Evolutionary conservation across 768 basidiomycete genomes (phyloP).

Genomic region (Suillus plorans): DNA sequence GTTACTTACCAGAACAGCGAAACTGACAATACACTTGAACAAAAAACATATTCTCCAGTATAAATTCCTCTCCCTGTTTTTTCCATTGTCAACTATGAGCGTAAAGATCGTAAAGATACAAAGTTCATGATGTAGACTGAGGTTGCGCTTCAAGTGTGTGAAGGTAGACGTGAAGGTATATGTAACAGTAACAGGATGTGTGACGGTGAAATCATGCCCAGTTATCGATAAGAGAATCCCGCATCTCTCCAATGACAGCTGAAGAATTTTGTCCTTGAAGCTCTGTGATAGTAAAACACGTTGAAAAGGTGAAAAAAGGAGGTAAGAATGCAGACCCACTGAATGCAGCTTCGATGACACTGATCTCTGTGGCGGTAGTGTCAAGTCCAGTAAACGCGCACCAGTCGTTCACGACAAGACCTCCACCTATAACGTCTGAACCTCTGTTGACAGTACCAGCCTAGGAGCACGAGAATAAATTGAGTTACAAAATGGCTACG

Average conservation of each 20-base stretch:
- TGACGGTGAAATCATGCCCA: constrained; percentile 61
- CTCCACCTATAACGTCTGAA: constrained; percentile 96
- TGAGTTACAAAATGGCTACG: constrained; percentile 3
- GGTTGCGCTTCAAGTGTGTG: background rate
- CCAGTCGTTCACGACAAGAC: constrained; percentile 99
- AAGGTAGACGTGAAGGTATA: constrained; percentile 5
- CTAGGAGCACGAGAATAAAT: constrained; percentile 39
- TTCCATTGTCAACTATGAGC: background rate
- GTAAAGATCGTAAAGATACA: constrained; percentile 4
- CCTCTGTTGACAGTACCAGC: constrained; percentile 99
- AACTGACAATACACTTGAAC: background rate
- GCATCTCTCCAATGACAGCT: constrained; percentile 89
- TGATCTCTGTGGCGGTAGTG: constrained; percentile 99
- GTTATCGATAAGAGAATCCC: constrained; percentile 87
- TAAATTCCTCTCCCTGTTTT: background rate
- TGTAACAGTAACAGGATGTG: background rate
- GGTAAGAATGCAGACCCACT: constrained; percentile 53
- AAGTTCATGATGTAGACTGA: background rate
- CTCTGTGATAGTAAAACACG: constrained; percentile 43
- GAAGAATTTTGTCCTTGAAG: constrained; percentile 81
- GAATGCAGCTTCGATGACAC: constrained; percentile 96
- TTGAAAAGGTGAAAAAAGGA: constrained; percentile 7
- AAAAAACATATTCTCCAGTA: background rate
- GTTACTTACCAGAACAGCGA: background rate
- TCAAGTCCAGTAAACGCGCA: constrained; percentile 99